Conservation (phyloP, 495 filamentous ascomycete species). For the Lentithecium fluviatile region DNA sequence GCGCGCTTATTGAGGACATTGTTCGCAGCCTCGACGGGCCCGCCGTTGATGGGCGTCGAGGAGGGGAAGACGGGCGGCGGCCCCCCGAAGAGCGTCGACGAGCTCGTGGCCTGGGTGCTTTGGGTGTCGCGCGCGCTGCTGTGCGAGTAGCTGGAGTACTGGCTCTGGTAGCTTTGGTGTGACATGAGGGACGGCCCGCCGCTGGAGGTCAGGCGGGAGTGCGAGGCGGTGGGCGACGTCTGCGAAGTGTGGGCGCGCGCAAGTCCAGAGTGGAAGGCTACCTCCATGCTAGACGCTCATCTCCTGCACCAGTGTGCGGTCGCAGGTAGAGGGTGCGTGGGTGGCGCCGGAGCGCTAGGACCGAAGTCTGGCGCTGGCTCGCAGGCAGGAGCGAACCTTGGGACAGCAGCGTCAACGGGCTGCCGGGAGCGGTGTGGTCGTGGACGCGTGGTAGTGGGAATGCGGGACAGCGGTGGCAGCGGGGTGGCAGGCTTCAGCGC, state of each 20-base stretch:
- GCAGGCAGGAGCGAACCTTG: background rate
- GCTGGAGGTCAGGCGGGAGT: slow-evolving; percentile 32
- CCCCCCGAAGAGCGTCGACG: slow-evolving; percentile 39
- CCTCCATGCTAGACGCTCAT: slow-evolving; percentile 38
- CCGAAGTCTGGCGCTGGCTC: background rate
- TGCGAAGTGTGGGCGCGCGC: slow-evolving; percentile 36
- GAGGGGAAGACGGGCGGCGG: slow-evolving; percentile 44
- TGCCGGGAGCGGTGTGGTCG: background rate
- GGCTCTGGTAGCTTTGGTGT: slow-evolving; percentile 39
- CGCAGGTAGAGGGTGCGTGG: slow-evolving; percentile 5
- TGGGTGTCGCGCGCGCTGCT: slow-evolving; percentile 42
- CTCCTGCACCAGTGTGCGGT: slow-evolving; percentile 6
- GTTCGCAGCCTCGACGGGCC: slow-evolving; percentile 66
- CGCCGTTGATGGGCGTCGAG: slow-evolving; percentile 47
- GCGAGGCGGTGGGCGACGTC: slow-evolving; percentile 20
- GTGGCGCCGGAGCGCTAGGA: slow-evolving; percentile 21
- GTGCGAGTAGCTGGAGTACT: slow-evolving; percentile 43
- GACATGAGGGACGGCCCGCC: slow-evolving; percentile 32
- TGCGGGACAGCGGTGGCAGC: background rate
- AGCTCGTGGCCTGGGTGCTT: slow-evolving; percentile 40
- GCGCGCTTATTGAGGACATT: slow-evolving; percentile 95
- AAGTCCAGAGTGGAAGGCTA: slow-evolving; percentile 38
- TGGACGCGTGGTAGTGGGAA: background rate
- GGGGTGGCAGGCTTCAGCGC: background rate
- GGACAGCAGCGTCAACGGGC: background rate